A percentile compares a stretch with the other conserved stretches of the same genome.
These are phyloP conservation scores for Kernera saxatilis DNA, from an alignment of 345 rosid genomes.

Conservation along the genomic window DNA sequence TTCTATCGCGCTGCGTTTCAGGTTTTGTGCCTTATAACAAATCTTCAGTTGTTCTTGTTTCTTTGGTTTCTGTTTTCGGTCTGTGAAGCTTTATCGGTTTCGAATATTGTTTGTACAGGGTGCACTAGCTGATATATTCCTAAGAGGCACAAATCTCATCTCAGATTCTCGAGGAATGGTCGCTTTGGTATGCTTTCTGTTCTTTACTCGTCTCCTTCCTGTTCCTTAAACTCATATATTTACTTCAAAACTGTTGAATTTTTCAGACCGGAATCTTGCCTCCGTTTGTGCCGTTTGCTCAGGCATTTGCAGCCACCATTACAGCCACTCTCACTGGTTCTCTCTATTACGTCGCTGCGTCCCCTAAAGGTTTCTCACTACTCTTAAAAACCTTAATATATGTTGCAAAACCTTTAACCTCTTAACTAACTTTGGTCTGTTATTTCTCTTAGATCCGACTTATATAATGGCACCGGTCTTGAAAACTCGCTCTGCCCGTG, in stretches of 20 bases:
- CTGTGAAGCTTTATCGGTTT: background rate
- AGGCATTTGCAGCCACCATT: conserved; percentile 81
- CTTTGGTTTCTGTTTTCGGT: background rate
- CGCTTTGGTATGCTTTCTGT: conserved; percentile 49
- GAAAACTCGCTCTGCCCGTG: conserved; percentile 61
- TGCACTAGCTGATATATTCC: conserved; percentile 74
- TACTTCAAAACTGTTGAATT: background rate
- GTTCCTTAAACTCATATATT: background rate
- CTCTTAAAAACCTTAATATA: background rate
- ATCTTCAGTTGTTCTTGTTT: background rate
- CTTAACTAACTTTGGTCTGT: background rate
- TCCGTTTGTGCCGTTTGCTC: conserved; percentile 96
- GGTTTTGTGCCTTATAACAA: conserved; percentile 24
- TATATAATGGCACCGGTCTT: conserved; percentile 80
- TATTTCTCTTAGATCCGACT: conserved; percentile 60
- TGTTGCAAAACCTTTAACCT: background rate
- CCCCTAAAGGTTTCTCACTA: conserved; percentile 64
- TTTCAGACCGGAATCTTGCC: conserved; percentile 81
- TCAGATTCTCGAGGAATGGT: conserved; percentile 76
- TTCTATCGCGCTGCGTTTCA: conserved; percentile 94
- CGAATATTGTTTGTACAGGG: conserved; percentile 41
- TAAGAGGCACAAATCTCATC: conserved; percentile 64
- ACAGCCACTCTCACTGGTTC: conserved; percentile 93
- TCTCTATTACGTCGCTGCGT: conserved; percentile 87
- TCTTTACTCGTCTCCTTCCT: background rate